Evolutionary conservation across 2,329 filamentous ascomycete species (phyloP), one percentile per base, ranked within the genome.

Genomic region (Ceratocystis lukuohia): DNA sequence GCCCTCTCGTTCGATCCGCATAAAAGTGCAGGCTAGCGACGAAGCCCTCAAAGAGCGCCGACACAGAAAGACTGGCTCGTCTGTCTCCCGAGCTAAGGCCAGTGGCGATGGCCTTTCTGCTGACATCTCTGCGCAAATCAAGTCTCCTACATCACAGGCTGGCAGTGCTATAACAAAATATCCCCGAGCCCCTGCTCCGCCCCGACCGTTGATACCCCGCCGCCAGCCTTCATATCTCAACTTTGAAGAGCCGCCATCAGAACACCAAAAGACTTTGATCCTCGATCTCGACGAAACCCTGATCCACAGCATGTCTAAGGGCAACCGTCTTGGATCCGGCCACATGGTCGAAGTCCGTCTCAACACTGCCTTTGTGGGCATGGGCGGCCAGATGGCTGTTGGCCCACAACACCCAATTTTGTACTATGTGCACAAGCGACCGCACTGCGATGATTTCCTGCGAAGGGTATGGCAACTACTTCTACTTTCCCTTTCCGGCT

Each of bases 341-440:
- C 94, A 99, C 77, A 99, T 99, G 94, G 92, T 99, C 64, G 94
- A 99, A 77, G 94, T 99, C 69, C 91, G 91, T 72, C 82, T 96
- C 68, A 89, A 88, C 74, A 87, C 87, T 67, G 86, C 85, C 69
- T 77, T 84, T 66, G 82, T 90, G 57, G 86, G 84, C 65, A 82
- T 84, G 61, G 85, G 84, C 41, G 86, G 87, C 30, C 82, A 86
- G 70, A 79, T 84, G 22, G 82, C 80, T 25, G 78, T 89, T 30
- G 90, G 89, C 6, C 90, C 91, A 50, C 93, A 96, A 73, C 92
- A 99, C 74, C 94, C 94, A 0, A 97, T 99, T 70, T 78, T 99
- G 69, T 99, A 99, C 79, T 99, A 96, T 79, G 94, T 99, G 64
- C 94, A 99, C 78, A 97, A 99, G 77, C 87, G 94, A 69, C 94